phyloP scores from a whole-genome alignment of 805 yeast species.

The Kodamaea kaohsiungensis region DNA sequence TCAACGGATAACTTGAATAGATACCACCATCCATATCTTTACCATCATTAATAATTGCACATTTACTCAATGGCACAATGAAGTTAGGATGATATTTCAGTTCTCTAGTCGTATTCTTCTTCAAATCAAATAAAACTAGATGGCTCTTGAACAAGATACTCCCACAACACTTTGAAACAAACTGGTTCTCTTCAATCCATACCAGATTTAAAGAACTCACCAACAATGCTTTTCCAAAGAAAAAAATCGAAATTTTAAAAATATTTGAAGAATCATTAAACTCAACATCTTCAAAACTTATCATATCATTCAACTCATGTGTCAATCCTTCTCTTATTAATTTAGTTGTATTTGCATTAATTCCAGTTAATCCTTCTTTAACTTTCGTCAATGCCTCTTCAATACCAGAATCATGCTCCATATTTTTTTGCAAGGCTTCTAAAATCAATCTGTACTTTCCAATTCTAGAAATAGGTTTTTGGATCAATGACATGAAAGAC shows the following conservation, averaged over 20 bases:
- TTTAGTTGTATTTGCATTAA: neutral
- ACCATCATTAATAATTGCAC: constrained; percentile 23
- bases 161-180: constrained; percentile 26
- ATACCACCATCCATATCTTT: constrained; percentile 30
- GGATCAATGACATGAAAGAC: constrained; percentile 53
- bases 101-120: constrained; percentile 14
- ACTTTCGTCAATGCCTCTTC: neutral
- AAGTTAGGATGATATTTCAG: constrained; percentile 36
- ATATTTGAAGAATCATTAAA: constrained; percentile 11
- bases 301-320: constrained; percentile 14
- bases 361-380: neutral
- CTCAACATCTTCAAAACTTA: constrained; percentile 13
- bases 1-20: constrained; percentile 28
- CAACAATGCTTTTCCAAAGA: constrained; percentile 47
- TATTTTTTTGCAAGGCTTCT: constrained; percentile 38
- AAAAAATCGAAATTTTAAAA: constrained; percentile 33
- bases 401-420: constrained; percentile 8
- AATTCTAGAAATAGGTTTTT: constrained; percentile 53
- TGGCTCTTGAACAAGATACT: constrained; percentile 53
- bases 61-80: constrained; percentile 48
- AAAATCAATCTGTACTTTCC: constrained; percentile 52
- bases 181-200: constrained; percentile 34
- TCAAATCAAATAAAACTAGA: constrained; percentile 37
- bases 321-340: neutral
- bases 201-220: constrained; percentile 43